Evolutionary conservation across 495 filamentous ascomycete species (phyloP).

Genomic region (Tuber magnatum): DNA sequence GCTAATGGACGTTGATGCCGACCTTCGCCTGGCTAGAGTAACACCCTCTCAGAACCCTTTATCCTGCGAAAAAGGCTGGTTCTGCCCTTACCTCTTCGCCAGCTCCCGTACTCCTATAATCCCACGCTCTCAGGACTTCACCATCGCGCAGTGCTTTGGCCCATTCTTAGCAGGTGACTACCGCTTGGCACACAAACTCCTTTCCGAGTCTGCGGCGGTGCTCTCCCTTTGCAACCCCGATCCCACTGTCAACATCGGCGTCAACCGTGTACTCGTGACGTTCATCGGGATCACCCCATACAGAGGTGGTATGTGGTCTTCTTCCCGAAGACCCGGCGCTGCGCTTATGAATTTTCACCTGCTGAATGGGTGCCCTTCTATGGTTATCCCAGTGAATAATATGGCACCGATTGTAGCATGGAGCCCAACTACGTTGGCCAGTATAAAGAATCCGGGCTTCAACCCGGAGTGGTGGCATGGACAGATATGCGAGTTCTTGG

Average conservation of each 20-base stretch:
- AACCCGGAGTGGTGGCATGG: constrained; percentile 40
- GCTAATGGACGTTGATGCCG: constrained; percentile 45
- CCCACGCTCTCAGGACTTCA: constrained; percentile 40
- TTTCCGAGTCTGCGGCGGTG: constrained; percentile 36
- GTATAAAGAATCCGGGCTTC: constrained; percentile 31
- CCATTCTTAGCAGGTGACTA: constrained; percentile 45
- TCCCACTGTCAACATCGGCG: constrained; percentile 40
- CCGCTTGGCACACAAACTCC: constrained; percentile 43
- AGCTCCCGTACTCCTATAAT: constrained; percentile 42
- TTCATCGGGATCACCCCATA: constrained; percentile 44
- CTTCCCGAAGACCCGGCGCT: constrained; percentile 44
- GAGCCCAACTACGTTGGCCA: constrained; percentile 42
- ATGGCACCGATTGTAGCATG: constrained; percentile 42
- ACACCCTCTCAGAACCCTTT: constrained; percentile 34
- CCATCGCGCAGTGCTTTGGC: constrained; percentile 44
- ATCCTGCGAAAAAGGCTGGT: constrained; percentile 45
- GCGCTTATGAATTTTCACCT: constrained; percentile 44
- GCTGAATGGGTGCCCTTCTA: constrained; percentile 42
- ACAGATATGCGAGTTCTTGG: constrained; percentile 41
- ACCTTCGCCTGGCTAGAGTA: constrained; percentile 31
- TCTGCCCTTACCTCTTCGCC: constrained; percentile 45
- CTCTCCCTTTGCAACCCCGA: constrained; percentile 42
- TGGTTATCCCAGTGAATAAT: constrained; percentile 41
- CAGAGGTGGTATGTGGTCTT: constrained; percentile 44
- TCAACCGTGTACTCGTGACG: constrained; percentile 42